Percentiles rank a stretch among this genome's conserved stretches.
Conservation (phyloP, 139 green algal species). For the Picochlorum sp. region DNA sequence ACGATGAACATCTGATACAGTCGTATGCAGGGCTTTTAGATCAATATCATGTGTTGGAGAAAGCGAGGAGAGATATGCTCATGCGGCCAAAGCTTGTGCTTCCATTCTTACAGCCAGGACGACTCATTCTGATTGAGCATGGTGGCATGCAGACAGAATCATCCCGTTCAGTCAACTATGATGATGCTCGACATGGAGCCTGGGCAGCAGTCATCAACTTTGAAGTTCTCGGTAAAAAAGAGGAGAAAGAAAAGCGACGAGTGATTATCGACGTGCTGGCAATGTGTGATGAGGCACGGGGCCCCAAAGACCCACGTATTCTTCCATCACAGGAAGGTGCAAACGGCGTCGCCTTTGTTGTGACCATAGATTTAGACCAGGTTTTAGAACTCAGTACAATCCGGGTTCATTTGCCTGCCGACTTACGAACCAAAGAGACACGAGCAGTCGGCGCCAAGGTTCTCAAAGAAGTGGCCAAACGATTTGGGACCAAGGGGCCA, state of each 20-base stretch:
- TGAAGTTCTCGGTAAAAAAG: constrained; percentile 33
- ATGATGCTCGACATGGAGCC: constrained; percentile 1
- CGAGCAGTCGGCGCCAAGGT: constrained; percentile 8
- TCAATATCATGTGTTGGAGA: constrained; percentile 26
- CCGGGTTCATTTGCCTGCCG: constrained; percentile 64
- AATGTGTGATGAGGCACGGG: constrained; percentile 27
- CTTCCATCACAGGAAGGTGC: constrained; percentile 3
- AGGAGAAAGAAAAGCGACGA: constrained; percentile 5
- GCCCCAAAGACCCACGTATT: constrained; percentile 2
- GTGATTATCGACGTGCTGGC: constrained; percentile 77
- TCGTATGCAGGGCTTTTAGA: constrained; percentile 43
- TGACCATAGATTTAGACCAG: constrained; percentile 41
- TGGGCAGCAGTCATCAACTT: constrained; percentile 82
- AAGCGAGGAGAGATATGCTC: constrained; percentile 25
- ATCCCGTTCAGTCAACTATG: neutral
- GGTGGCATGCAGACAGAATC: too few species aligned
- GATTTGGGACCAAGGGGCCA: constrained; percentile 22
- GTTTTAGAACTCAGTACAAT: constrained; percentile 50
- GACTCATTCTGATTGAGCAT: constrained; percentile 39
- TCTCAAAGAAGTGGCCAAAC: constrained; percentile 33
- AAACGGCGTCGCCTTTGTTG: constrained; percentile 35
- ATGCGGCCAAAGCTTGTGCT: constrained; percentile 40
- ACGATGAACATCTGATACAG: constrained; percentile 41
- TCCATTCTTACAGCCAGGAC: constrained; percentile 79
- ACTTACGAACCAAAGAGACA: constrained; percentile 53